These are phyloP conservation scores for Sarocladium strictum DNA, from an alignment of 2,329 filamentous ascomycete genomes.

Conservation along the genomic window DNA sequence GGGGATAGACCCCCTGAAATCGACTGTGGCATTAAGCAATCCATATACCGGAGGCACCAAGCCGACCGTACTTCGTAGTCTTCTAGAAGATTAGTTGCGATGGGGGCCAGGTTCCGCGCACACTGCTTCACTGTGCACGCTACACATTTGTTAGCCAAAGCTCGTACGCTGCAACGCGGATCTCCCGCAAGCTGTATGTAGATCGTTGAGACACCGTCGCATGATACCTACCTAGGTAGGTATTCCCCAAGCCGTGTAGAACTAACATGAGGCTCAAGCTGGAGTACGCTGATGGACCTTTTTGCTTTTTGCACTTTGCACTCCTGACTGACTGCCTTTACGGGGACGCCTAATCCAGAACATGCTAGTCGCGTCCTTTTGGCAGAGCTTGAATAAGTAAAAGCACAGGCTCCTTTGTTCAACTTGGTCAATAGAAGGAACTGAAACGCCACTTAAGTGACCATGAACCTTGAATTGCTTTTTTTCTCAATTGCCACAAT, in stretches of 20 bases:
- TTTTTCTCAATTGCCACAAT: too few species aligned
- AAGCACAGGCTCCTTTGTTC: too few species aligned
- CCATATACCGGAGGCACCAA: neutral
- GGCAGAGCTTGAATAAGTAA: too few species aligned
- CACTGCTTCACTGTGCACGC: neutral
- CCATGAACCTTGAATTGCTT: too few species aligned
- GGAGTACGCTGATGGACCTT: neutral
- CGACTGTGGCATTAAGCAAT: neutral
- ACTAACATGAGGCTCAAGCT: neutral
- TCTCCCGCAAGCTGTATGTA: neutral
- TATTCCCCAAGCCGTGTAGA: neutral
- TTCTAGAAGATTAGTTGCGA: neutral
- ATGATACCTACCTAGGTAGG: neutral
- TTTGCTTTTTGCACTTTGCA: neutral
- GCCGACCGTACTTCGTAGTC: neutral
- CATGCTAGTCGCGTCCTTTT: too few species aligned
- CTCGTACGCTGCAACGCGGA: neutral
- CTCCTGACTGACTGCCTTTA: too few species aligned
- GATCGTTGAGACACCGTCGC: neutral
- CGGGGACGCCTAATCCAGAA: too few species aligned
- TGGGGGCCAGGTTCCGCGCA: neutral
- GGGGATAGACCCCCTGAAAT: slow-evolving; percentile 1
- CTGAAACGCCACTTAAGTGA: neutral
- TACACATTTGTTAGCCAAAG: neutral
- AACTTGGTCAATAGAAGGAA: neutral